Base-by-base conservation (phyloP, 805 yeast genomes). In the Saccharomycopsis fermentans region DNA sequence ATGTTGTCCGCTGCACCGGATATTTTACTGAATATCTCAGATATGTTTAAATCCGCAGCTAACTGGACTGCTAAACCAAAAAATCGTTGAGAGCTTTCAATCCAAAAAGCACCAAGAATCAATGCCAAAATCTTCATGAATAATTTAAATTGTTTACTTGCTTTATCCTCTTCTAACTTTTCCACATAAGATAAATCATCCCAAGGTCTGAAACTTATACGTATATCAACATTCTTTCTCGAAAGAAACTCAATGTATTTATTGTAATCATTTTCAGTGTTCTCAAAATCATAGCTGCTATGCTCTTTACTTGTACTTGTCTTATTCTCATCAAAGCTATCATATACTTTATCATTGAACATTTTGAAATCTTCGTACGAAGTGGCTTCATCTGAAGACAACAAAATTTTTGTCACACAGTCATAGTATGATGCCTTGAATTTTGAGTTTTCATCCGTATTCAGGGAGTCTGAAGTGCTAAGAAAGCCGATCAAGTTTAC, bases 61-160 rank as follows among this genome's bases (percentile, higher is more conserved):
- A 84, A 68, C 64, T 84, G 87, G n/a, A 84, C 66, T 0, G 89
- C 89, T 53, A 84, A 66, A 0, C 87, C 86, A 1, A 86, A 81
- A 64, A 83, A 82, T 79, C 82, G 76, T 65, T 81, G 86, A 17
- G 81, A 77, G 61, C 83, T 78, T 21, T 84, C 78, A 53, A 84
- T 74, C 89, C 89, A 84, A 65, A 84, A 81, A 53, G 87, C 84
- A 62, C 86, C 83, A 27, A 84, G 76, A 48, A 84, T 77, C 40
- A 84, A 71, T 0, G 86, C 87, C 21, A 83, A 71, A n/a, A 83
- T 80, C 0, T 83, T 80, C 65, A 82, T 78, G 66, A 56, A 59
- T 29, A 58, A 50, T 40, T 59, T 59, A 21, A 58, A 54, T n/a
- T 57, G 53, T 43, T 53, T 50, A 32, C 58, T 59, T n/a, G 53